Conservation (phyloP, 176 grass and related monocot genomes). For the Carex kokanica region DNA sequence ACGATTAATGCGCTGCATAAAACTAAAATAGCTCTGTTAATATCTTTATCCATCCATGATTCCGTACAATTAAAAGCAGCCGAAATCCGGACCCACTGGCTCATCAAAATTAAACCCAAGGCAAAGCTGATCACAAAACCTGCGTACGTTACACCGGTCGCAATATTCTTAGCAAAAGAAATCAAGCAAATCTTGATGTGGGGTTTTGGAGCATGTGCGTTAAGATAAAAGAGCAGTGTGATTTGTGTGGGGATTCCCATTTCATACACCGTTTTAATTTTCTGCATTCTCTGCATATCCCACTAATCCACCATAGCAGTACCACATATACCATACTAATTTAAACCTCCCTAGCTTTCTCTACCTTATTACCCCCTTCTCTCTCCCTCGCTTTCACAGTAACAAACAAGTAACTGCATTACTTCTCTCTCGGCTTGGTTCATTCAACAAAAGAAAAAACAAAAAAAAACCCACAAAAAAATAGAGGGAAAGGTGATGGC, state of each 20-base stretch:
- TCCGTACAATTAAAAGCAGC: neutral
- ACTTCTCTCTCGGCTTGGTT: neutral
- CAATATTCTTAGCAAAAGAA: neutral
- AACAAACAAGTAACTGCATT: neutral
- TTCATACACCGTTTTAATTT: neutral
- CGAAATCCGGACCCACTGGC: neutral
- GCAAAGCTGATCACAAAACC: neutral
- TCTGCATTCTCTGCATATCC: neutral
- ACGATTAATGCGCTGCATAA: too few relatives aligned
- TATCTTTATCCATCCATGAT: neutral
- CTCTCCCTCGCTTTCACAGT: neutral
- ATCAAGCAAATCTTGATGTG: neutral
- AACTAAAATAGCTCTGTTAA: too few relatives aligned
- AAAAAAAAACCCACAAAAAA: neutral
- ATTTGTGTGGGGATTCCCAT: constrained; percentile 15
- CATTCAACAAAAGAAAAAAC: neutral
- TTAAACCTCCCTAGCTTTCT: neutral
- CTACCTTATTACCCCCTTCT: neutral
- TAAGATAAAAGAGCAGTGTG: constrained; percentile 3
- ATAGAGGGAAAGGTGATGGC: constrained; percentile 29
- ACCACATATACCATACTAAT: neutral
- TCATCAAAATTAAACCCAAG: neutral
- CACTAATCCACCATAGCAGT: neutral
- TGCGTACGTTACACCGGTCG: neutral
- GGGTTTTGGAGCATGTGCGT: constrained; percentile 11